Base-by-base conservation (phyloP, 352 stramenopile species). In the Phytophthora pluvialis region DNA sequence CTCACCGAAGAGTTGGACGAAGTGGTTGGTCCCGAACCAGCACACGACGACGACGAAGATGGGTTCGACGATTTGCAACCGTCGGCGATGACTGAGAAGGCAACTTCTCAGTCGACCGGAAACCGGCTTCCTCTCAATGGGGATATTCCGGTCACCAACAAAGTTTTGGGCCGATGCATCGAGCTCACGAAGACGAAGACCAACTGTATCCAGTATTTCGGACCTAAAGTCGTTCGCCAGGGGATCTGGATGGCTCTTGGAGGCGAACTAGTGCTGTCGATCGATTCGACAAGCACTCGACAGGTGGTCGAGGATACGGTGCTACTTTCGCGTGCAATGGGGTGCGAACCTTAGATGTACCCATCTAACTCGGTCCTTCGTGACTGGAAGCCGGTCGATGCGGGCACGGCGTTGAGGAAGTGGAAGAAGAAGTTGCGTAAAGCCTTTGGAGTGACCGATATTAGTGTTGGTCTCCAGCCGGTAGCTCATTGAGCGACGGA, bases 121-220 rank as follows among this genome's bases (percentile, higher is more conserved):
- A 60, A 18, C 28, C 12, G 51, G 29, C 28, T 39, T n/a, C n/a
- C n/a, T n/a, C n/a, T n/a, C n/a, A n/a, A n/a, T n/a, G n/a, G n/a
- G 13, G 33, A 44, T 18, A 56, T 33, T n/a, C 48, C 48, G 12
- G 48, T 33, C 21, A 33, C 48, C 32, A 56, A 56, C 31, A 49
- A 43, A 9, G 38, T 60, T 25, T 29, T 60, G 2, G 28, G 28
- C 9, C 36, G 36, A 31, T 32, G n/a, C 15, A n/a, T 40, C 3
- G 51, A 60, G 5, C 51, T 43, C 3, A 51, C 43, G 39, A 42
- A 25, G 3, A 31, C 39, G 12, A 48, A n/a, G 36, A 58, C 25
- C 25, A 36, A 39, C 10, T 48, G 50, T 12, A 39, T 58, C 12
- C 39, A 31, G 12, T 5, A 31, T 3, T 60, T 60, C n/a, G 18